phyloP scores from a whole-genome alignment of 1,139 yeast genomes.

The Protomyces lactucae-debilis region DNA sequence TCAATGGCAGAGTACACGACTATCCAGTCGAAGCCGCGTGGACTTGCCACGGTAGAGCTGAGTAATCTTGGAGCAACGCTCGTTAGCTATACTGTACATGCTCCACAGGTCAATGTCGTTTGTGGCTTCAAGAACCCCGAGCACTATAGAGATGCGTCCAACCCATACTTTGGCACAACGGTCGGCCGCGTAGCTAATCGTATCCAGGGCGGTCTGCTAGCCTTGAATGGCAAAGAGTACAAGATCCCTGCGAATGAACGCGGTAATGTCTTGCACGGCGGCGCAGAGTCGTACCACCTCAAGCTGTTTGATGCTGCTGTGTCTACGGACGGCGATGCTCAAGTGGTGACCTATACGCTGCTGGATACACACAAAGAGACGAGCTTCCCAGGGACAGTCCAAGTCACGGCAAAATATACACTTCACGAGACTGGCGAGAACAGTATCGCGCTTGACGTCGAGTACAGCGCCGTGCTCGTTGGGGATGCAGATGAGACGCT shows the following conservation, averaged over 20 bases:
- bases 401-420: conserved; percentile 29
- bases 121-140: not conserved
- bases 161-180: conserved; percentile 25
- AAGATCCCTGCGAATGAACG: conserved; percentile 47
- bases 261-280: conserved; percentile 51
- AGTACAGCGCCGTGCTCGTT: conserved; percentile 28
- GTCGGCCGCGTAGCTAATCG: conserved; percentile 63
- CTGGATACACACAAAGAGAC: conserved; percentile 28
- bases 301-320: conserved; percentile 36
- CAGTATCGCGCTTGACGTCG: conserved; percentile 30
- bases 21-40: not conserved
- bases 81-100: not conserved
- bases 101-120: not conserved
- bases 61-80: not conserved
- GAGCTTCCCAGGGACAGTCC: conserved; percentile 32
- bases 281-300: conserved; percentile 51
- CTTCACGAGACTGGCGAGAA: conserved; percentile 24
- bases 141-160: not conserved
- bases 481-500: conserved; percentile 43
- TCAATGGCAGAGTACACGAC: not conserved
- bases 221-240: conserved; percentile 44
- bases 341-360: conserved; percentile 19
- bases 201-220: conserved; percentile 48
- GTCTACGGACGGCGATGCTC: not conserved
- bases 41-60: not conserved